Conservation (phyloP, 1,284 basidiomycete species). For the Leucoagaricus sp. region DNA sequence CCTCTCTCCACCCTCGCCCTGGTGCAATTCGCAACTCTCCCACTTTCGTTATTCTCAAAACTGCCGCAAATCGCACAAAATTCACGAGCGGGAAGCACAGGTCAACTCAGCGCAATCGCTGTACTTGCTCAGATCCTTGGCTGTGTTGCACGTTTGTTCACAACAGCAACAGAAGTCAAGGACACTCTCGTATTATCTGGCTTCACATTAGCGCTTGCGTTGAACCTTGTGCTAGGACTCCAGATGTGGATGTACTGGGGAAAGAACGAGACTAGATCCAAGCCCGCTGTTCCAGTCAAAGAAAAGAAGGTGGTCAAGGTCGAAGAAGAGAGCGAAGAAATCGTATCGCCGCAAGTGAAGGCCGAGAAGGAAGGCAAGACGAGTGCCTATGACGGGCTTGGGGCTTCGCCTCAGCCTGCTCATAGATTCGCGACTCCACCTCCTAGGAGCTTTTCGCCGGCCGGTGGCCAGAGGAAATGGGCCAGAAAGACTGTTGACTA, state of each 20-base stretch:
- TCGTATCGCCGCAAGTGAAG: constrained; percentile 19
- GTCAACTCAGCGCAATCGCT: constrained; percentile 89
- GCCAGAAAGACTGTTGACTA: constrained; percentile 15
- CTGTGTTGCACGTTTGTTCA: constrained; percentile 88
- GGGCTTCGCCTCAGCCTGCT: constrained; percentile 7
- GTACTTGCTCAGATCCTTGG: constrained; percentile 83
- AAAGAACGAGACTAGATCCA: constrained; percentile 38
- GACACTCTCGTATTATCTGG: constrained; percentile 80
- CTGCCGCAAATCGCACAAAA: constrained; percentile 87
- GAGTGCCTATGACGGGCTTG: constrained; percentile 10
- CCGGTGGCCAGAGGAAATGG: constrained; percentile 13
- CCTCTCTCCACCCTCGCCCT: constrained; percentile 57
- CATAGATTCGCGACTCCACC: constrained; percentile 15
- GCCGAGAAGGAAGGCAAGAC: constrained; percentile 22
- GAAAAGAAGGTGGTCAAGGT: constrained; percentile 26
- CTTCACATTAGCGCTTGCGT: constrained; percentile 75
- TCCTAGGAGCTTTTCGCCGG: constrained; percentile 13
- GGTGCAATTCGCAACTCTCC: constrained; percentile 79
- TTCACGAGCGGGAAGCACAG: constrained; percentile 72
- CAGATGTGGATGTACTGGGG: constrained; percentile 89
- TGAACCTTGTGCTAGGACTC: constrained; percentile 78
- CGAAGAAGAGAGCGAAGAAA: constrained; percentile 25
- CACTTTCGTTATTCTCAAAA: constrained; percentile 84
- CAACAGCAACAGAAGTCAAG: constrained; percentile 83
- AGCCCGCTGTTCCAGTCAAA: neutral